Evolutionary conservation across 192 early-diverging fungal genomes (phyloP).

Genomic region (Cladochytrium replicatum): DNA sequence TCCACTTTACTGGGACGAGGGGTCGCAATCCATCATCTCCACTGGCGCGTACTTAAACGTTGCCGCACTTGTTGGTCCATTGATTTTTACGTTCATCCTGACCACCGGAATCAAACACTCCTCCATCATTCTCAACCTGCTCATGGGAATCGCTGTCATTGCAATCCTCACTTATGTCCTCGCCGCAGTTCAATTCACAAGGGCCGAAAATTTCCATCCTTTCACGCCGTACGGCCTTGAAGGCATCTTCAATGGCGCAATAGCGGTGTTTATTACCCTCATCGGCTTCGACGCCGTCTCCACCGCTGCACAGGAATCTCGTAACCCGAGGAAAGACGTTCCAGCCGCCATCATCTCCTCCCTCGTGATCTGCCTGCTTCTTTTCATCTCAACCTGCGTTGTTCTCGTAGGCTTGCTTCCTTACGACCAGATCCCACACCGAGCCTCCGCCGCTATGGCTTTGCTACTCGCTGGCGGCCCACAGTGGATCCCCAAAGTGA

Average conservation of each 20-base stretch:
- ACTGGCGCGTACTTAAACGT: no score
- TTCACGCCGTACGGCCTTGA: no score
- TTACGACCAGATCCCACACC: conserved; percentile 35
- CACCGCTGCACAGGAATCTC: conserved; percentile 75
- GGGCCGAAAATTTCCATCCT: no score
- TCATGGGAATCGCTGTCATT: no score
- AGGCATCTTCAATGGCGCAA: conserved; percentile 28
- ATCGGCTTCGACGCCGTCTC: conserved; percentile 86
- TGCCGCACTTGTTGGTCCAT: no score
- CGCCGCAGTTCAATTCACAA: no score
- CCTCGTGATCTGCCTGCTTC: conserved; percentile 59
- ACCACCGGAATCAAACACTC: no score
- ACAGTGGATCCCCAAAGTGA: conserved; percentile 62
- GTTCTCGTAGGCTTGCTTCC: conserved; percentile 65
- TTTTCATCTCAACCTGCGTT: conserved; percentile 64
- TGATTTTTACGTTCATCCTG: no score
- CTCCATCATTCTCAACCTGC: no score
- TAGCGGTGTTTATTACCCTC: conserved; percentile 64
- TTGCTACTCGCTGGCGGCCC: conserved; percentile 23
- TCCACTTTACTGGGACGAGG: no score
- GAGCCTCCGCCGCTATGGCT: conserved; percentile 4
- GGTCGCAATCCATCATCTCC: no score
- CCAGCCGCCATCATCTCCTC: conserved; percentile 81
- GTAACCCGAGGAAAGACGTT: conserved; percentile 65
- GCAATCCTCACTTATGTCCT: no score